Evolutionary conservation across 1,284 basidiomycete species (phyloP), one percentile per base, ranked within the genome.

Genomic region (Trametes pubescens): DNA sequence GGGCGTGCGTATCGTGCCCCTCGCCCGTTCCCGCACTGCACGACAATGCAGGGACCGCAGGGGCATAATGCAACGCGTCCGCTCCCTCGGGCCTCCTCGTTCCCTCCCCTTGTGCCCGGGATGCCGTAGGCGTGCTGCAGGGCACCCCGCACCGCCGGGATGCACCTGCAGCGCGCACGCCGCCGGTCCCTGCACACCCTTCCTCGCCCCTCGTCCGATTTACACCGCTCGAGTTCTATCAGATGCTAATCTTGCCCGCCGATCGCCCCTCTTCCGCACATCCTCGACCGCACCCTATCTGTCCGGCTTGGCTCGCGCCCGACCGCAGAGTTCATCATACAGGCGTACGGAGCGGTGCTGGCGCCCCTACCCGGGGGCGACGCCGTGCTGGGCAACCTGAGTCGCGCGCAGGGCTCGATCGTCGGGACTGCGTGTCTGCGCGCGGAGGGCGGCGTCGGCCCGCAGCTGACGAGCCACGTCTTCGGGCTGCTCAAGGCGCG

Each of bases 401-500:
- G 92, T 75, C 88, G 96, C 63, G 87, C 94, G 24, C 78, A 97
- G 71, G 94, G 95, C 47, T 95, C 93, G 40, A 85, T 98, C 43
- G 90, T 97, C 58, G 96, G 94, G 48, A 91, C 95, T 63, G 91
- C 95, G n/a, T 92, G 94, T 68, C 85, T 99, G 57, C 89, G 97
- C 65, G 90, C 96, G 8, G 93, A 97, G 75, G 90, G 88, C 37
- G 85, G 93, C 54, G 96, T 99, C 61, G 95, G 90, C 18, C 94
- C 96, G 9, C 97, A 99, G 76, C 85, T 98, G 61, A 92, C 84
- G 11, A 94, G 91, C 74, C 97, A 99, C 76, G 92, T 96, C 49
- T 98, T 95, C 78, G 97, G 97, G 21, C 84, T 99, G 72, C 87
- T 96, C 69, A 96, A 96, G 76, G 94, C 94, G 37, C 89, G 90